These are phyloP conservation scores for Cutaneotrichosporon mucoides DNA, from an alignment of 1,284 basidiomycete species.

Conservation along the genomic window DNA sequence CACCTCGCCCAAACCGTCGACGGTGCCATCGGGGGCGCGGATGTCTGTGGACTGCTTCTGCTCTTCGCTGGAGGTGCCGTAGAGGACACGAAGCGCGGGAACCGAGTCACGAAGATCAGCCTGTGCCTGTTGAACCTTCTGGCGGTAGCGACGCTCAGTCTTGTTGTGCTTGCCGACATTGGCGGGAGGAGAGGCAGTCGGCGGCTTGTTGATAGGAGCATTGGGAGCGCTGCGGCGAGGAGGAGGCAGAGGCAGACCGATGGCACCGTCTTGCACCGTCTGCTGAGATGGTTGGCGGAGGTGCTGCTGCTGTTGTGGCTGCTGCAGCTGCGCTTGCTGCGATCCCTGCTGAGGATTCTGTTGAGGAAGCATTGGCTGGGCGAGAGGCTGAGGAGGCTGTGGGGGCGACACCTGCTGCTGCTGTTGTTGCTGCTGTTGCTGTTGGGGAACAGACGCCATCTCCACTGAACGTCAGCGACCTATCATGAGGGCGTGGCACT, in stretches of 20 bases:
- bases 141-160: slow-evolving; percentile 48
- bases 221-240: slow-evolving; percentile 22
- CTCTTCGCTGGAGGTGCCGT: slow-evolving; percentile 45
- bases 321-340: neutral
- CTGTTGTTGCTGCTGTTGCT: neutral
- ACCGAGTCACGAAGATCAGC: slow-evolving; percentile 48
- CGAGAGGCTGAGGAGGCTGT: neutral
- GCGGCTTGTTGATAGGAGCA: slow-evolving; percentile 19
- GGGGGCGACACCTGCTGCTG: neutral
- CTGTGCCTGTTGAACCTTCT: slow-evolving; percentile 49
- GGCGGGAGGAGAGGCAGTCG: slow-evolving; percentile 9
- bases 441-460: neutral
- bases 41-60: slow-evolving; percentile 38
- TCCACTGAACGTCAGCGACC: too few species aligned
- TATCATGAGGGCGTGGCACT: neutral
- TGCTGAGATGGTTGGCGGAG: neutral
- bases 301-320: neutral
- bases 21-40: slow-evolving; percentile 40
- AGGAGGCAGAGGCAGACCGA: slow-evolving; percentile 5
- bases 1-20: slow-evolving; percentile 47
- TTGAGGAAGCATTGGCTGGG: neutral
- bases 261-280: neutral
- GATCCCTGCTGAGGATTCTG: too few species aligned
- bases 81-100: slow-evolving; percentile 45
- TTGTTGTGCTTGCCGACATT: slow-evolving; percentile 49